A percentile compares a stretch with the other conserved stretches of the same genome.
phyloP scores from a whole-genome alignment of 345 rosid genomes.

The Viola odorata region DNA sequence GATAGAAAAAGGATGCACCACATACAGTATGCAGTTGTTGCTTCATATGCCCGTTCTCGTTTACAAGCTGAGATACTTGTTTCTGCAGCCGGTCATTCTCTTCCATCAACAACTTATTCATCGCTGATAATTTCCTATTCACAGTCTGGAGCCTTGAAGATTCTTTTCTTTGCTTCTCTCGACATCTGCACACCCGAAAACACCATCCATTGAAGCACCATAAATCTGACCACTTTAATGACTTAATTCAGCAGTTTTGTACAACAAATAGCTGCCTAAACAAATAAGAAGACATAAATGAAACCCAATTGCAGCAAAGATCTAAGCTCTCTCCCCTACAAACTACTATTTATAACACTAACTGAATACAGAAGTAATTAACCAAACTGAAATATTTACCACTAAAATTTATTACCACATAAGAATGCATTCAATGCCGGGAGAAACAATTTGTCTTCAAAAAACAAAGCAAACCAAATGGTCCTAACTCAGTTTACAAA shows the following conservation, averaged over 20 bases:
- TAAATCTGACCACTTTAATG: neutral
- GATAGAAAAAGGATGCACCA: too few species aligned
- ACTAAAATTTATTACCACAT: neutral
- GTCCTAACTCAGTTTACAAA: neutral
- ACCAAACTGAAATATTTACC: neutral
- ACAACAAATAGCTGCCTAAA: neutral
- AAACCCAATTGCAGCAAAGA: conserved; percentile 1
- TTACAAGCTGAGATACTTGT: conserved; percentile 95
- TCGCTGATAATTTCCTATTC: conserved; percentile 85
- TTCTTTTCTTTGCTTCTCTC: conserved; percentile 99
- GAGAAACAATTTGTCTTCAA: neutral
- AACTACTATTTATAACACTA: too few species aligned
- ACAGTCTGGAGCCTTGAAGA: conserved; percentile 91
- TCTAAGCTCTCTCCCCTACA: neutral
- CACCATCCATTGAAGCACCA: conserved; percentile 2
- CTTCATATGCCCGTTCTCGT: conserved; percentile 84
- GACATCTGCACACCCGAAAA: conserved; percentile 56
- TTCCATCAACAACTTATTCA: conserved; percentile 98
- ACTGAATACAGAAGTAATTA: too few species aligned
- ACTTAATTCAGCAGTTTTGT: neutral
- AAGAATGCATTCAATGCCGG: neutral
- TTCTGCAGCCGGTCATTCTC: conserved; percentile 98
- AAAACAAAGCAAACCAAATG: neutral
- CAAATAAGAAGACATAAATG: neutral
- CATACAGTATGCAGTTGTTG: conserved; percentile 80